Base-by-base conservation (phyloP, 148 eudicot genomes). In the Rhododendron simsii region DNA sequence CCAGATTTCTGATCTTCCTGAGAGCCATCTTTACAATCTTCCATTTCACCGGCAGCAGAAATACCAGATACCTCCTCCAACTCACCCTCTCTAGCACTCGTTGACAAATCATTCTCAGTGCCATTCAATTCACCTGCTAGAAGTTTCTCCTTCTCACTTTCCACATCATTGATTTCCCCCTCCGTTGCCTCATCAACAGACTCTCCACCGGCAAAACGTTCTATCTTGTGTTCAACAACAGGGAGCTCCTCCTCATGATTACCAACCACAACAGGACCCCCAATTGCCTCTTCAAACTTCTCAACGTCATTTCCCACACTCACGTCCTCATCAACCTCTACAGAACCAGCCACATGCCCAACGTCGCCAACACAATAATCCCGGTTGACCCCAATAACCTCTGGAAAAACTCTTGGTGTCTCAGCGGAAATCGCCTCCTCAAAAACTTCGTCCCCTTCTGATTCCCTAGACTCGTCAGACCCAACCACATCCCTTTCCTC, bases 401-500 rank as follows among this genome's bases (percentile, higher is more conserved):
- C 93, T 7, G 87, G 83, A 84, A n/a, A 90, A 55, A 57, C 67
- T 7, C 86, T 76, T 51, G 85, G 78, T 15, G 83, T 84, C 45
- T 88, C 87, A n/a, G 80, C 81, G 50, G 45, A 92, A 74, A 91
- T 81, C 7, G 94, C 95, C 91, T 93, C 96, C 94, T 89, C 94
- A 18, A 92, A 93, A 44, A 89, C 92, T 59, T 93, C 93, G n/a
- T 92, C 93, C 87, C 84, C 94, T 84, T 89, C 94, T 1, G 90
- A 91, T 69, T 86, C 90, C 86, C 88, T 89, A 20, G 88, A 82
- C 44, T 26, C 90, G 86, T 92, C 91, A 80, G 81, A 82, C 78
- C 85, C 88, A 82, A 75, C 83, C 44, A 18, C 82, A 55, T 35
- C 87, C 55, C 16, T 88, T 83, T 85, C 92, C 81, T 88, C 91